Evolutionary conservation across 192 early-diverging fungal species (phyloP), one percentile per base, ranked within the genome.

Genomic region (Rhizoclosmatium sp.): DNA sequence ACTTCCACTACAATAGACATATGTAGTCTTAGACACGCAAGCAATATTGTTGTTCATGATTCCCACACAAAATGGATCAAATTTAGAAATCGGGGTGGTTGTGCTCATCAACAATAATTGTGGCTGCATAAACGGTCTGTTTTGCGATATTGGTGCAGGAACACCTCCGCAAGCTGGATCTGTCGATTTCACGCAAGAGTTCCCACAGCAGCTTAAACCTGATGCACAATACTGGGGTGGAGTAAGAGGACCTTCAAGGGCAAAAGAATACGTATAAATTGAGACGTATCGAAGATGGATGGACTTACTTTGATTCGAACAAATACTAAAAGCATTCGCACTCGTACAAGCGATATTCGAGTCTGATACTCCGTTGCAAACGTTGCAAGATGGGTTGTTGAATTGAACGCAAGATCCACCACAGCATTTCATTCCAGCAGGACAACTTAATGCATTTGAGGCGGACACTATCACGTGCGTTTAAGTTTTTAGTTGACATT

Each of bases 1-100:
- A 44, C 42, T 44, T 19, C 68, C 68, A 60, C 41, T 73, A 61
- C 78, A 80, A 59, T 45, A 62, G n/a, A 72, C 70, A 71, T 73
- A 80, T n/a, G 70, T 80, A 31, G 78, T 73, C 21, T n/a, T 44
- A 0, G 78, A 73, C 10, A 71, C 59, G 48, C 78, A 80, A 31
- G 51, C 69, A 49, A 65, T 73, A 47, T 80, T 39, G 48, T 62
- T 73, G 39, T 80, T 59, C 3, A 23, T 14, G 31, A 80, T 23
- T 51, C 61, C 68, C 41, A n/a, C 12, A 60, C 70, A 72, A 61
- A 61, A 62, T 7, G 60, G 5, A 62, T 62, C 60, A 21, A 62
- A 62, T 7, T 4, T 7, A 19, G 60, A 19, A 7, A 21, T 9
- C 39, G 21, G 10, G 21, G 21, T 7, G 39, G 19, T 21, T 31